Conservation (phyloP, 768 basidiomycete species). For the Strobilomyces dryophilus region DNA sequence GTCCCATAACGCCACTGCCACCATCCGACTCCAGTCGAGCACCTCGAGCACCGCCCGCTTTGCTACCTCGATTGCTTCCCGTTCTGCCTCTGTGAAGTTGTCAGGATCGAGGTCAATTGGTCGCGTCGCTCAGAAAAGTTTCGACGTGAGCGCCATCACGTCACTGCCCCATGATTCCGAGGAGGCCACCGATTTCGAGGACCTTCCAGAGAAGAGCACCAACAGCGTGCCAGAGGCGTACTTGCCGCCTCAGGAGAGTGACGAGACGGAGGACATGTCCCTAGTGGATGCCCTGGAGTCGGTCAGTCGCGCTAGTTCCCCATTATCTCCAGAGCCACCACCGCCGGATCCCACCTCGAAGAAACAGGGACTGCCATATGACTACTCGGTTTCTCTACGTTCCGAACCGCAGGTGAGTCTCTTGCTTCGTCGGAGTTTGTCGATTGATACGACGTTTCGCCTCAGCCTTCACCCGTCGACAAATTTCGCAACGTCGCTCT, state of each 20-base stretch:
- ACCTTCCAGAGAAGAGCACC: slow-evolving; percentile 39
- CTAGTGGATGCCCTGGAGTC: slow-evolving; percentile 56
- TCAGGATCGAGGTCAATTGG: slow-evolving; percentile 35
- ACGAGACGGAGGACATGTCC: slow-evolving; percentile 43
- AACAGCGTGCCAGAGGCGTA: slow-evolving; percentile 53
- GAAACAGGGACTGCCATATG: slow-evolving; percentile 44
- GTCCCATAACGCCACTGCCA: slow-evolving; percentile 47
- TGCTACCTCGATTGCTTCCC: slow-evolving; percentile 49
- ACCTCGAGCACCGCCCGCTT: slow-evolving; percentile 48
- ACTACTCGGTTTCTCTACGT: slow-evolving; percentile 56
- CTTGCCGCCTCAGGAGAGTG: slow-evolving; percentile 44
- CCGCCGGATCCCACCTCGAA: slow-evolving; percentile 40
- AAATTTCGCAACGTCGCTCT: slow-evolving; percentile 62
- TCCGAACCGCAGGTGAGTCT: slow-evolving; percentile 55
- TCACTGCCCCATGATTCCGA: slow-evolving; percentile 41
- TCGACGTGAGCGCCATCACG: slow-evolving; percentile 57
- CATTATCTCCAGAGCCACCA: slow-evolving; percentile 35
- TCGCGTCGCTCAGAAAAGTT: slow-evolving; percentile 41
- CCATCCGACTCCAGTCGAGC: slow-evolving; percentile 48
- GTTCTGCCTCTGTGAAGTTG: slow-evolving; percentile 33
- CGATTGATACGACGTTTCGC: neutral
- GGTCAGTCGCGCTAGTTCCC: slow-evolving; percentile 52
- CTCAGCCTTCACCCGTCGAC: slow-evolving; percentile 59
- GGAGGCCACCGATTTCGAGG: slow-evolving; percentile 35
- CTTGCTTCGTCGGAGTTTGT: neutral